These are phyloP conservation scores for Suillus subalutaceus DNA, from an alignment of 768 basidiomycete genomes.

Conservation along the genomic window DNA sequence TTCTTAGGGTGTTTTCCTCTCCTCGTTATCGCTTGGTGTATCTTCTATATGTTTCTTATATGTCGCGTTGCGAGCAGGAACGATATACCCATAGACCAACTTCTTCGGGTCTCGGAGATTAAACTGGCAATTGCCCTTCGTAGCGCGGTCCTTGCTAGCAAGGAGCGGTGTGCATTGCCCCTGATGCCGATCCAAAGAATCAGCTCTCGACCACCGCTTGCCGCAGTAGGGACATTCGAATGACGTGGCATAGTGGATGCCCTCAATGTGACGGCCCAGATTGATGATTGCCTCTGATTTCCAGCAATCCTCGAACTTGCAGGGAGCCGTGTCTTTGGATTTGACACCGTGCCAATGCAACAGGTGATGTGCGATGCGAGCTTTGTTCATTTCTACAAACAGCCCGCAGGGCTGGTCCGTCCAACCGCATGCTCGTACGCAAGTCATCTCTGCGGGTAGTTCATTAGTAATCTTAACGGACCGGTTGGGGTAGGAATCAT, in stretches of 20 bases:
- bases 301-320: background rate
- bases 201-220: background rate
- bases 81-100: background rate
- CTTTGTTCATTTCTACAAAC: background rate
- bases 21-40: too few relatives aligned
- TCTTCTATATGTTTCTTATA: too few relatives aligned
- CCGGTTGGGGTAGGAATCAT: background rate
- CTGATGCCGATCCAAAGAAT: background rate
- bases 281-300: too few relatives aligned
- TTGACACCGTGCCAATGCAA: background rate
- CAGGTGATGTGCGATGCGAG: background rate
- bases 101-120: background rate
- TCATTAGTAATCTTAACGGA: background rate
- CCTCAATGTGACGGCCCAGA: background rate
- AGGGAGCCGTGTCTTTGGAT: background rate
- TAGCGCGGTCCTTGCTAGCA: background rate
- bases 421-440: background rate
- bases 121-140: background rate
- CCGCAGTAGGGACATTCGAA: background rate
- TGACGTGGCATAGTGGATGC: background rate
- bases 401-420: background rate
- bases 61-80: background rate
- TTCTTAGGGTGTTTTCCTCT: too few relatives aligned
- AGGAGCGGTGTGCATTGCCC: background rate
- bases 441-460: background rate